Evolutionary conservation across 192 early-diverging fungal genomes (phyloP).

Genomic region (Rhizoclosmatium sp.): DNA sequence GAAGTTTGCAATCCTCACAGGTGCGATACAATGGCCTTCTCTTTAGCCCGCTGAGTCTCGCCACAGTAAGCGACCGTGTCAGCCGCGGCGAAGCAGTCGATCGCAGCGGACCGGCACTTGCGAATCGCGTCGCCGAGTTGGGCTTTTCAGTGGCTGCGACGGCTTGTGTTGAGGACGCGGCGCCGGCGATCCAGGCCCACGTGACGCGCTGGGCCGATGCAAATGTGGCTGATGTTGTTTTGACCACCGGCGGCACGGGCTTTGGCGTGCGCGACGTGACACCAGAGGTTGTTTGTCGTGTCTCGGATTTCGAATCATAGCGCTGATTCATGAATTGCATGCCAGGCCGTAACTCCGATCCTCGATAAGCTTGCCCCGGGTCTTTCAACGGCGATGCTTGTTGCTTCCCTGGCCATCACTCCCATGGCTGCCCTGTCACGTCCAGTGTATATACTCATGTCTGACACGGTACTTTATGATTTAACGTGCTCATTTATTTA

Average conservation of each 20-base stretch:
- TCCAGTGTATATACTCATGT: conserved; percentile 43
- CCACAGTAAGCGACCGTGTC: conserved; percentile 30
- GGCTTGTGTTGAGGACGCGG: conserved; percentile 41
- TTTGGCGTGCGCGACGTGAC: conserved; percentile 87
- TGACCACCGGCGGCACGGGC: conserved; percentile 94
- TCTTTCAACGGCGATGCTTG: conserved; percentile 80
- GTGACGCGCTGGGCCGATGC: conserved; percentile 34
- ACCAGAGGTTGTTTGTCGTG: conserved; percentile 67
- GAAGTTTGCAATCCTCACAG: neutral
- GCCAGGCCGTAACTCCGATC: conserved; percentile 75
- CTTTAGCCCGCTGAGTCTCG: neutral
- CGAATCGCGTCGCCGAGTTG: conserved; percentile 5
- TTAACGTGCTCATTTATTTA: conserved; percentile 55
- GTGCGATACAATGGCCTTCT: neutral
- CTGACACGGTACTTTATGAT: conserved; percentile 29
- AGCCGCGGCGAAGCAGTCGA: conserved; percentile 12
- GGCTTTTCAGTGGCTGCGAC: conserved; percentile 34
- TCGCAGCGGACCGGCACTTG: conserved; percentile 23
- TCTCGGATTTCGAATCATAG: neutral
- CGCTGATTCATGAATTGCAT: neutral
- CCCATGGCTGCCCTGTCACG: conserved; percentile 91
- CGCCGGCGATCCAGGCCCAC: conserved; percentile 29
- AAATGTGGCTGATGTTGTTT: conserved; percentile 62
- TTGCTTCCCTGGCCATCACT: conserved; percentile 79
- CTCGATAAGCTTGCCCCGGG: conserved; percentile 75